Base-by-base conservation (phyloP, 495 filamentous ascomycete species). In the Aeminium ludgeri region DNA sequence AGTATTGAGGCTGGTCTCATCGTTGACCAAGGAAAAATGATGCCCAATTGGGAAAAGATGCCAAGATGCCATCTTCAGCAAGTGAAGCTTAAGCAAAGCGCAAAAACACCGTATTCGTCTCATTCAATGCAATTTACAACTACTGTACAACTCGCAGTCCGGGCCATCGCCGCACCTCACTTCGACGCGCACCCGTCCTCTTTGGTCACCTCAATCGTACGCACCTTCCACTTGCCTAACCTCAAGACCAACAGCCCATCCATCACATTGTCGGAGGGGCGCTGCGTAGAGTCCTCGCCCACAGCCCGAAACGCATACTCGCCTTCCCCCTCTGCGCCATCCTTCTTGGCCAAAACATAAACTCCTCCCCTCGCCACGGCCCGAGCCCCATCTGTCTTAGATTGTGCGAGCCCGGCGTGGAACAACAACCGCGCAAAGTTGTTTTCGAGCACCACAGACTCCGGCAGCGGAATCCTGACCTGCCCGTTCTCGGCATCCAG, bases 171-270 rank as follows among this genome's bases (percentile, higher is more conserved):
- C n/a, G n/a, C n/a, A n/a, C n/a, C n/a, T n/a, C n/a, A n/a, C n/a
- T n/a, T n/a, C n/a, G n/a, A n/a, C n/a, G n/a, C n/a, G n/a, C n/a
- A n/a, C n/a, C n/a, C n/a, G 16, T 34, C 68, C 53, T 91, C 81
- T 44, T 66, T 66, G 12, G 91, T 63, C 44, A 92, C 67, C 46
- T 76, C 62, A 35, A 91, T 65, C 34, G 86, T 59, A 37, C 76
- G 73, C 27, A 89, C 59, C 53, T 85, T 86, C 67, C 80, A 79
- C 59, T 92, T 92, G 25, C 83, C 84, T 23, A 71, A 58, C 49
- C 83, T 70, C 16, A 92, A 58, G 43, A 91, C 69, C 32, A 92
- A 54, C 4, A 77, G 10, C 27, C 60, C 74, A 30, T 76, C 72
- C 13, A 82, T 65, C 16, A 89, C 73, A 73, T 82, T 30, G 60